A percentile compares a stretch with the other conserved stretches of the same genome.
Evolutionary conservation across 257 asterid genomes (phyloP).

Genomic region (Solanum tarapatanum): DNA sequence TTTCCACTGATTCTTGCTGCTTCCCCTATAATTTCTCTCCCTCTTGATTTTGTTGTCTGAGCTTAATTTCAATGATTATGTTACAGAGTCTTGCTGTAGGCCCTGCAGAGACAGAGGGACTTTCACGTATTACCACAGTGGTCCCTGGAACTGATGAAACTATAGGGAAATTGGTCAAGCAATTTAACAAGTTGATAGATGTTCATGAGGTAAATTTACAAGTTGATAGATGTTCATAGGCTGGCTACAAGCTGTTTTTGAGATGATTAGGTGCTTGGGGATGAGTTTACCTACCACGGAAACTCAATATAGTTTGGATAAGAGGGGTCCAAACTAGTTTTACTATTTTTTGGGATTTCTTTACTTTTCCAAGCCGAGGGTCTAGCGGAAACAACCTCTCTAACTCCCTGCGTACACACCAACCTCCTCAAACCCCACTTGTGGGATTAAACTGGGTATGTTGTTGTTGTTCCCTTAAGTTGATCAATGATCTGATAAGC

Average conservation of each 20-base stretch:
- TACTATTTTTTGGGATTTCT: not conserved
- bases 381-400: not conserved
- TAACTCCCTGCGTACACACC: not conserved
- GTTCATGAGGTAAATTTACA: slow-evolving; percentile 67
- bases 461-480: not conserved
- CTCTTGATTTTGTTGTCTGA: not conserved
- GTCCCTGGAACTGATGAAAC: slow-evolving; percentile 82
- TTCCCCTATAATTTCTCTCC: not conserved
- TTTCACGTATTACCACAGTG: slow-evolving; percentile 84
- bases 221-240: slow-evolving; percentile 71
- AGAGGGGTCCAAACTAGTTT: not conserved
- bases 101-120: slow-evolving; percentile 69
- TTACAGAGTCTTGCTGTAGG: slow-evolving; percentile 91
- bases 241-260: slow-evolving; percentile 55
- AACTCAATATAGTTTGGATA: not conserved
- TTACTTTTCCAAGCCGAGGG: not conserved
- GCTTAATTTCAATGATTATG: slow-evolving; percentile 7
- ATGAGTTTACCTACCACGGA: not conserved
- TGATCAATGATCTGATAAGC: not conserved
- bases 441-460: not conserved
- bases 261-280: not conserved
- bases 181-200: slow-evolving; percentile 66
- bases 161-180: slow-evolving; percentile 64
- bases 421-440: not conserved
- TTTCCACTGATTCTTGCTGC: not conserved